Percentiles rank a stretch among this genome's conserved stretches.
Evolutionary conservation across 2,329 filamentous ascomycete genomes (phyloP).

Genomic region (Scytalidium lignicola): DNA sequence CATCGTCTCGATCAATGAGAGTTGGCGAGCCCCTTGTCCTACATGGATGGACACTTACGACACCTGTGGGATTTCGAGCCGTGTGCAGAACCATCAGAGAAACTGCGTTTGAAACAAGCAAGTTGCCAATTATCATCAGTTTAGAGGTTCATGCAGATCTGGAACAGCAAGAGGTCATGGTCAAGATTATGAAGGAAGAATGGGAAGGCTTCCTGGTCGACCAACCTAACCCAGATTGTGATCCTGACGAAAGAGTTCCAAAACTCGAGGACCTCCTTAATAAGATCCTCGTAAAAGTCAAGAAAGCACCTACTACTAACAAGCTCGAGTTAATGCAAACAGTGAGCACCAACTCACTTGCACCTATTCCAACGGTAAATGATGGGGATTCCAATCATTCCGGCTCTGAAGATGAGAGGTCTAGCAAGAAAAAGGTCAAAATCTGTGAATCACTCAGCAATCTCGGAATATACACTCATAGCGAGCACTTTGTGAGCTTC

Average conservation of each 20-base stretch:
- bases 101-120: conserved; percentile 68
- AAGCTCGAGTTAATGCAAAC: conserved; percentile 1
- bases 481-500: conserved; percentile 73
- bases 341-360: conserved; percentile 6
- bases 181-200: conserved; percentile 85
- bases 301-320: conserved; percentile 39
- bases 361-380: background rate
- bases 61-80: conserved; percentile 78
- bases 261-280: conserved; percentile 65
- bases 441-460: conserved; percentile 69
- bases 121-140: conserved; percentile 83
- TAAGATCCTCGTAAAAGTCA: conserved; percentile 83
- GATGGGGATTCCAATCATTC: conserved; percentile 21
- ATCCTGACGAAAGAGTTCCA: conserved; percentile 53
- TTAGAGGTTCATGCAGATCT: conserved; percentile 82
- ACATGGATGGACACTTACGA: conserved; percentile 82
- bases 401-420: conserved; percentile 26
- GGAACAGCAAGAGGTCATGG: conserved; percentile 87
- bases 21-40: conserved; percentile 70
- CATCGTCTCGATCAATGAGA: conserved; percentile 20
- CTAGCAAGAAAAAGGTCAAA: conserved; percentile 32
- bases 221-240: conserved; percentile 35
- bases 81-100: conserved; percentile 78
- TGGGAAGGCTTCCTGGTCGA: conserved; percentile 75
- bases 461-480: conserved; percentile 81